Percentiles rank a stretch among this genome's conserved stretches.
Evolutionary conservation across 2,329 filamentous ascomycete genomes (phyloP).

Genomic region (Rutstroemia sp.): DNA sequence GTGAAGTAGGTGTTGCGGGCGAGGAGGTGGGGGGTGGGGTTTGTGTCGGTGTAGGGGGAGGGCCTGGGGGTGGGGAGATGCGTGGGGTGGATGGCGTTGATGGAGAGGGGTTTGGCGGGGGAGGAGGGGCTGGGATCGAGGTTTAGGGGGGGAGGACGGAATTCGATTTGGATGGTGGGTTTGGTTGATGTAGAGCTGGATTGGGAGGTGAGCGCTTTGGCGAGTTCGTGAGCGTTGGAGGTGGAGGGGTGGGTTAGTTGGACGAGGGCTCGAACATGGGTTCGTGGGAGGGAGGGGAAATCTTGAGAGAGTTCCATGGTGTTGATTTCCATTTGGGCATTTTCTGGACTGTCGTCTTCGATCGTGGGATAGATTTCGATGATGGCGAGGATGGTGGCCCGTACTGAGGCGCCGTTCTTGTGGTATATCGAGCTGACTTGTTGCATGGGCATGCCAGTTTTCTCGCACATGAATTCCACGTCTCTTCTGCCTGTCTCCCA

Average conservation of each 20-base stretch:
- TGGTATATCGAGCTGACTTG: constrained; percentile 52
- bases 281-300: constrained; percentile 43
- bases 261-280: constrained; percentile 45
- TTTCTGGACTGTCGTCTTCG: constrained; percentile 33
- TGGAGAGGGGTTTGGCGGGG: background rate
- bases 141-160: constrained; percentile 24
- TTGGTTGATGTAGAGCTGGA: constrained; percentile 5
- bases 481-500: constrained; percentile 52
- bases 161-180: constrained; percentile 22
- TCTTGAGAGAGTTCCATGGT: constrained; percentile 46
- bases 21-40: constrained; percentile 10
- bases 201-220: constrained; percentile 40
- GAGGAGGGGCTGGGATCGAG: constrained; percentile 8
- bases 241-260: constrained; percentile 49
- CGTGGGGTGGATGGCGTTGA: constrained; percentile 9
- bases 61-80: background rate
- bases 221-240: constrained; percentile 51
- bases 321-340: constrained; percentile 38
- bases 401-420: constrained; percentile 48
- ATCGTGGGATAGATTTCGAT: constrained; percentile 23
- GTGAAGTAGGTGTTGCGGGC: constrained; percentile 38
- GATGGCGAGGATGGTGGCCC: constrained; percentile 47
- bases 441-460: constrained; percentile 39
- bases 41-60: background rate
- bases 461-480: constrained; percentile 51